A percentile compares a stretch with the other conserved stretches of the same genome.
Evolutionary conservation across 2,329 filamentous ascomycete species (phyloP).

Genomic region (Aspergillus oerlinghausenensis): DNA sequence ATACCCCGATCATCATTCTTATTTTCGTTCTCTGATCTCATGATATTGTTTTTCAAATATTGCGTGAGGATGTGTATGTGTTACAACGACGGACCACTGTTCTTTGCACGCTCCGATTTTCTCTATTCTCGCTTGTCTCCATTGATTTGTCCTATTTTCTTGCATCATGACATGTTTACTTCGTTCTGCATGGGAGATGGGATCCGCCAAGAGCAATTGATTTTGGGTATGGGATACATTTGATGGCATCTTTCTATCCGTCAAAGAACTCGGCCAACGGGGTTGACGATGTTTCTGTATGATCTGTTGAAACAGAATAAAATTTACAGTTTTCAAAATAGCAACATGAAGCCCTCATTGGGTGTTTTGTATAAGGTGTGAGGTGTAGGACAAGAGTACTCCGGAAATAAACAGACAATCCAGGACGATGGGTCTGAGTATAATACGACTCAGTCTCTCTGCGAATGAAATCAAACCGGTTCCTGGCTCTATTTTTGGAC

Average conservation of each 20-base stretch:
- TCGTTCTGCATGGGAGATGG: neutral
- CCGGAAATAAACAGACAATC: neutral
- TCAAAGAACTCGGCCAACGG: neutral
- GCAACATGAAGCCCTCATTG: neutral
- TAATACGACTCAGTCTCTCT: neutral
- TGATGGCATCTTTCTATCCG: neutral
- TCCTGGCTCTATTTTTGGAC: neutral
- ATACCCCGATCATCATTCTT: constrained; percentile 1
- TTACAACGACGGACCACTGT: neutral
- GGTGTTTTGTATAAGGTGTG: neutral
- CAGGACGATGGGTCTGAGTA: too few species aligned
- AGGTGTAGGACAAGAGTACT: neutral
- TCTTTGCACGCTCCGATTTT: neutral
- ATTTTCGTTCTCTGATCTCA: constrained; percentile 1
- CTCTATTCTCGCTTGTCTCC: neutral
- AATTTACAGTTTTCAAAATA: neutral
- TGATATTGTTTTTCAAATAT: neutral
- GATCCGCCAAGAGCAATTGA: neutral
- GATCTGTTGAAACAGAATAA: neutral
- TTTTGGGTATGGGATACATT: neutral
- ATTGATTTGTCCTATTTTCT: constrained; percentile 4
- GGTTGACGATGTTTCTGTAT: neutral
- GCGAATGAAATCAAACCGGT: neutral
- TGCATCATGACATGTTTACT: constrained; percentile 7
- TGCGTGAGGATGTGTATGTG: neutral